phyloP scores from a whole-genome alignment of 1,139 yeast genomes.

The Saccharomyces hybrid region DNA sequence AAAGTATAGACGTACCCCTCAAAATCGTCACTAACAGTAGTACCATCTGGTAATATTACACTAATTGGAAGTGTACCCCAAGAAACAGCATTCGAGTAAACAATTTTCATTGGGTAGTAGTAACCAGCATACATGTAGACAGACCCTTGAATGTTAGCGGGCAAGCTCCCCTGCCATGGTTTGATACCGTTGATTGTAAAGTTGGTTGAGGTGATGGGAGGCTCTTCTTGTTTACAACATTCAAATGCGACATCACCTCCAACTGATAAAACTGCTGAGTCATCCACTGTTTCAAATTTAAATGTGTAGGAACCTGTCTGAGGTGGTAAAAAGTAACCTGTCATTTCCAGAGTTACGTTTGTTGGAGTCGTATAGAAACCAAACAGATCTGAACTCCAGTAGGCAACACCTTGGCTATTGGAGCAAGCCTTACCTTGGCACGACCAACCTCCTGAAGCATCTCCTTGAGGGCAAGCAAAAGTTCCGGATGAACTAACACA shows the following conservation, averaged over 20 bases:
- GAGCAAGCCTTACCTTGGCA: neutral
- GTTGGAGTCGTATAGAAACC: constrained; percentile 4
- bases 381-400: neutral
- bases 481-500: constrained; percentile 29
- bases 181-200: constrained; percentile 9
- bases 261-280: constrained; percentile 24
- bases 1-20: neutral
- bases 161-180: constrained; percentile 2
- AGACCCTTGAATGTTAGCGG: neutral
- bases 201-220: constrained; percentile 3
- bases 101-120: constrained; percentile 28
- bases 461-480: neutral
- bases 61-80: neutral
- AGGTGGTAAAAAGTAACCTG: constrained; percentile 27
- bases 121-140: constrained; percentile 6
- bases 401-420: neutral
- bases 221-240: constrained; percentile 23
- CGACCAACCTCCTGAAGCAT: neutral
- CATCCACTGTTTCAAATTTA: constrained; percentile 20
- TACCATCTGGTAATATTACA: neutral
- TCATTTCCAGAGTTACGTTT: constrained; percentile 19
- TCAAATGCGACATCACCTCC: constrained; percentile 27
- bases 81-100: constrained; percentile 9
- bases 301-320: constrained; percentile 26
- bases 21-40: neutral